Evolutionary conservation across 140 eudicot genomes (phyloP).

Genomic region (Senecio squalidus): DNA sequence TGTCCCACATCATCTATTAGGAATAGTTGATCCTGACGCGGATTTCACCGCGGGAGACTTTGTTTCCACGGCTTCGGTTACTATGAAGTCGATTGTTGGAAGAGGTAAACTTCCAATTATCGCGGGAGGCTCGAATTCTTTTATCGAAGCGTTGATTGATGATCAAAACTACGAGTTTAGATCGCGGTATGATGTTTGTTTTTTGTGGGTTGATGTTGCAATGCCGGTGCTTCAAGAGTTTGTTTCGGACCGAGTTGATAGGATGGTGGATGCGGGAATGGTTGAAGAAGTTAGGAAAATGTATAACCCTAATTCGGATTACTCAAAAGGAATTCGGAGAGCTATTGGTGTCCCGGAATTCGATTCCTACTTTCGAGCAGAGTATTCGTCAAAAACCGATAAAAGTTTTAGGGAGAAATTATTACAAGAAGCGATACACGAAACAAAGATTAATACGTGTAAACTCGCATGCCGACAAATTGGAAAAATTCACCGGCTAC

Average conservation of each 20-base stretch:
- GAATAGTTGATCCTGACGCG: conserved; percentile 49
- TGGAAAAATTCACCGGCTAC: conserved; percentile 53
- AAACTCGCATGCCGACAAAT: conserved; percentile 52
- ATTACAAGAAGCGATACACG: conserved; percentile 47
- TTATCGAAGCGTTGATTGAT: conserved; percentile 57
- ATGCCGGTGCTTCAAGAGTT: conserved; percentile 41
- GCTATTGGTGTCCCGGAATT: conserved; percentile 95
- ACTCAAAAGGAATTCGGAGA: conserved; percentile 62
- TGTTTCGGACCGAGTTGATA: conserved; percentile 63
- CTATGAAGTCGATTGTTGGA: conserved; percentile 51
- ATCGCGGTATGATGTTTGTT: conserved; percentile 63
- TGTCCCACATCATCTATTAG: conserved; percentile 84
- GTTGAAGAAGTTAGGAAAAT: conserved; percentile 57
- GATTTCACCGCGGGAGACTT: conserved; percentile 64
- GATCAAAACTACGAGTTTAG: conserved; percentile 34
- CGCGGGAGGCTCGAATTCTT: conserved; percentile 89
- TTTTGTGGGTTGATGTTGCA: conserved; percentile 87
- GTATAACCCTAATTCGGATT: conserved; percentile 60
- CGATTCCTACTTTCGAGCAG: conserved; percentile 49
- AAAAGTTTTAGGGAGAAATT: conserved; percentile 20
- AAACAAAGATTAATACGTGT: conserved; percentile 54
- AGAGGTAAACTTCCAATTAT: conserved; percentile 71
- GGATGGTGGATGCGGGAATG: conserved; percentile 71
- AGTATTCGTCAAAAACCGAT: conserved; percentile 21
- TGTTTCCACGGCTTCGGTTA: conserved; percentile 42